A percentile compares a stretch with the other conserved stretches of the same genome.
Conservation (phyloP, 148 eudicot species). For the Chenopodium suecicum region DNA sequence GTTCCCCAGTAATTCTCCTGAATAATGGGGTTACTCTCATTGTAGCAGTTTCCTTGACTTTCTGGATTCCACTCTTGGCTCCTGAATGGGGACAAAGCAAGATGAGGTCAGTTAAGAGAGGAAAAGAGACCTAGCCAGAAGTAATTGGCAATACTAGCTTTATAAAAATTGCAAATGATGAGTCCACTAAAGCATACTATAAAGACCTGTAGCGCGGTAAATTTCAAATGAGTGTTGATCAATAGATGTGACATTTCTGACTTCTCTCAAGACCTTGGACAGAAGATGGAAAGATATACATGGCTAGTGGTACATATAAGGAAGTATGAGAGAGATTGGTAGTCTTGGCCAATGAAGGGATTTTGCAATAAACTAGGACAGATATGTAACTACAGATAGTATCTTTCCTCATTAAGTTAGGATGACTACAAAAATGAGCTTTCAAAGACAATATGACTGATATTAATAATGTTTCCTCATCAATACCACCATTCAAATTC, state of each 20-base stretch:
- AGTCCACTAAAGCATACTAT: not conserved
- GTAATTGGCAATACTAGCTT: not conserved
- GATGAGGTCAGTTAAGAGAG: not conserved
- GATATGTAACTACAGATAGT: not conserved
- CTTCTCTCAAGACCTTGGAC: not conserved
- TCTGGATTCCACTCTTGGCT: conserved; percentile 74
- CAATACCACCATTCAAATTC: not conserved
- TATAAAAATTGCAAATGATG: not conserved
- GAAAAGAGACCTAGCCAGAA: not conserved
- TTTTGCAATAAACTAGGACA: not conserved
- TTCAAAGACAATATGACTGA: not conserved
- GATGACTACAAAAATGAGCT: not conserved
- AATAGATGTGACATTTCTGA: not conserved
- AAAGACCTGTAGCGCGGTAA: not conserved
- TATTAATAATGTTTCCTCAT: no score
- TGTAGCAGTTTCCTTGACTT: conserved; percentile 83
- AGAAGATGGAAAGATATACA: not conserved
- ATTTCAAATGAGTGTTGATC: not conserved
- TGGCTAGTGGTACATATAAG: not conserved
- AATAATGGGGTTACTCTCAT: conserved; percentile 57
- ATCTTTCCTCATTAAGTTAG: not conserved
- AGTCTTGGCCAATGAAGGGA: not conserved
- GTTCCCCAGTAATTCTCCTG: conserved; percentile 74
- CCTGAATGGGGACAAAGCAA: conserved; percentile 38
- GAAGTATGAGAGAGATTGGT: not conserved